Evolutionary conservation across 2,329 filamentous ascomycete species (phyloP), one percentile per base, ranked within the genome.

Genomic region (Penicillium sp.): DNA sequence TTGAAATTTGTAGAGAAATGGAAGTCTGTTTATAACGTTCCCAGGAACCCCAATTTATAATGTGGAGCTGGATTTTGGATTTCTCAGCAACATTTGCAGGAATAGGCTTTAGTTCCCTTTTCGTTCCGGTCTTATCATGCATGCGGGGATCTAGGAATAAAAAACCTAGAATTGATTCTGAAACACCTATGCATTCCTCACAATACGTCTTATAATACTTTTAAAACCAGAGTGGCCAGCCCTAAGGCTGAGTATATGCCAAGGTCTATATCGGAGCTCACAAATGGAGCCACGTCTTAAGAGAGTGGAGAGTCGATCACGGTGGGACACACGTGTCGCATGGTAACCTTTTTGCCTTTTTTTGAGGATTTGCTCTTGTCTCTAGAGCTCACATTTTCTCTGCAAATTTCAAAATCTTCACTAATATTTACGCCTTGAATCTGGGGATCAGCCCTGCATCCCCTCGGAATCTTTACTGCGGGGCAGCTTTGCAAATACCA

Each of bases 291-390:
- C 57, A 59, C 54, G 50, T 51, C 43, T 50, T 15, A 27, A 47
- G 23, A n/a, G 27, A 54, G 57, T 57, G 55, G 52, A 49, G 48
- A 49, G 55, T 46, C 55, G 54, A 56, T 54, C 51, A 46, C 20
- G 27, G 14, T 25, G 43, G 53, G 42, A 20, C 42, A 53, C 54
- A 58, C 56, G 56, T 58, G 53, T 53, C 53, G 20, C 26, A 35
- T 23, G 26, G 12, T 46, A 22, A 46, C 23, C 18, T 8, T 33
- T 47, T 25, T 22, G 12, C 12, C 23, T 42, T 37, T 29, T 33
- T 27, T 50, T 42, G 29, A 23, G 27, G 14, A 12, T 33, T 31
- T 20, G 6, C 22, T 31, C 9, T n/a, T 12, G 2, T 46, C 27
- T 22, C 15, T 20, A 23, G 18, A 27, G 12, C 26, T 22, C 6